A percentile compares a stretch with the other conserved stretches of the same genome.
Evolutionary conservation across 2,329 filamentous ascomycete species (phyloP).

Genomic region (Stromatinia cepivora): DNA sequence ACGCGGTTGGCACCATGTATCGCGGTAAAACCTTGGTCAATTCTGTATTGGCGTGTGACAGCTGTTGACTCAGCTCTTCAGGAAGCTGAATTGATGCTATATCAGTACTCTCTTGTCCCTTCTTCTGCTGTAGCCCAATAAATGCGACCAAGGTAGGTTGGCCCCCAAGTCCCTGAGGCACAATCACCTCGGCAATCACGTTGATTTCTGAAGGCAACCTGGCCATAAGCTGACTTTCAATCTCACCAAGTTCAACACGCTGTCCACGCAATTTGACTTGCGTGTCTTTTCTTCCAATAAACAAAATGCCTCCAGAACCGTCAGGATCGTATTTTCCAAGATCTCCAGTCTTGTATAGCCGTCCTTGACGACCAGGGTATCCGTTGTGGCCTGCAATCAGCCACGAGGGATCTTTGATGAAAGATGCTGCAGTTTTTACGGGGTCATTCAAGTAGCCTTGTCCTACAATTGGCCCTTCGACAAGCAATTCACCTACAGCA

Average conservation of each 20-base stretch:
- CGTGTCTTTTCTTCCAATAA: conserved; percentile 64
- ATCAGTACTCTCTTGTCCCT: neutral
- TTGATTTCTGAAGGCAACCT: conserved; percentile 42
- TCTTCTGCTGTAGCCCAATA: conserved; percentile 1
- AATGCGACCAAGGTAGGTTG: conserved; percentile 34
- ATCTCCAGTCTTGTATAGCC: conserved; percentile 62
- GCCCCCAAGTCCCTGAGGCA: conserved; percentile 36
- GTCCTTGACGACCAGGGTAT: conserved; percentile 44
- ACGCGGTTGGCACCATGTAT: conserved; percentile 43
- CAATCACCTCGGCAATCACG: conserved; percentile 41
- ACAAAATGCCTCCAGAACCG: conserved; percentile 48
- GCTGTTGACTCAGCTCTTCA: conserved; percentile 5
- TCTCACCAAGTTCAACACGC: conserved; percentile 59
- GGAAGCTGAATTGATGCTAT: conserved; percentile 14
- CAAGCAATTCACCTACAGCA: conserved; percentile 36
- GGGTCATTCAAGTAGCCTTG: conserved; percentile 61
- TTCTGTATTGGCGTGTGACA: conserved; percentile 24
- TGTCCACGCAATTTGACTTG: conserved; percentile 68
- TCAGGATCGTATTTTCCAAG: conserved; percentile 55
- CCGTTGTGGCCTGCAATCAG: conserved; percentile 6
- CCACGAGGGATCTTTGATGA: conserved; percentile 58
- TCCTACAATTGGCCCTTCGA: conserved; percentile 57
- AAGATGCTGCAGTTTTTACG: conserved; percentile 57
- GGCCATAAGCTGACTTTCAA: conserved; percentile 46
- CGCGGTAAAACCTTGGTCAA: conserved; percentile 40